Evolutionary conservation across 192 early-diverging fungal species (phyloP).

Genomic region (Rhizophagus prolifer): DNA sequence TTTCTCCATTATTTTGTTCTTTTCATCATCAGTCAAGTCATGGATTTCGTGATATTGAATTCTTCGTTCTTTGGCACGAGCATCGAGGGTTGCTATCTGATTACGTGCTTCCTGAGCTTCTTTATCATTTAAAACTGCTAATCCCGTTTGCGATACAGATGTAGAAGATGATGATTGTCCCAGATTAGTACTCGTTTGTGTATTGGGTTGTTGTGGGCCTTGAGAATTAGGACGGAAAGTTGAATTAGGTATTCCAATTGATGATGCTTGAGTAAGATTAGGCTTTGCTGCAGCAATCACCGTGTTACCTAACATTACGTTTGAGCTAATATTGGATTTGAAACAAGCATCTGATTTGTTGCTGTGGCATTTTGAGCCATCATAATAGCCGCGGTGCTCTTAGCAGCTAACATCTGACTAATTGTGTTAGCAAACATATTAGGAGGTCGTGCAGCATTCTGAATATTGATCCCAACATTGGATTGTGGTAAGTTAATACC

Average conservation of each 20-base stretch:
- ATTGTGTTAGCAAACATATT: too few relatives aligned
- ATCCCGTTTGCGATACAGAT: background rate
- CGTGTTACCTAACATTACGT: background rate
- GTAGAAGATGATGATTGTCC: background rate
- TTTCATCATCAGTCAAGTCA: conserved; percentile 9
- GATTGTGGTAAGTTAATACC: background rate
- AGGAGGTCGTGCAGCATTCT: background rate
- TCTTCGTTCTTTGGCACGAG: background rate
- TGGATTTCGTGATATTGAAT: conserved; percentile 19
- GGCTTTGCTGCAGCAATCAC: background rate
- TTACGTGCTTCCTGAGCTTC: background rate
- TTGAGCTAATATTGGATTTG: background rate
- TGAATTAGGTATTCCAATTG: background rate
- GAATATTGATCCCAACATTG: background rate
- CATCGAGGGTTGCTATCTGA: background rate
- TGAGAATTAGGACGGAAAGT: background rate
- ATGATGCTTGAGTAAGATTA: background rate
- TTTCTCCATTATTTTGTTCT: background rate
- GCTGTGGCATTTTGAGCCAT: background rate
- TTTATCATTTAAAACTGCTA: background rate
- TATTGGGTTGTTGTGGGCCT: background rate
- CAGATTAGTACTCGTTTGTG: background rate
- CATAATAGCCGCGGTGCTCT: background rate
- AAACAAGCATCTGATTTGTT: background rate
- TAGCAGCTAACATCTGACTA: background rate